Percentiles rank a stretch among this genome's conserved stretches.
phyloP scores from a whole-genome alignment of 495 filamentous ascomycete genomes.

The Penicillium crystallinum region DNA sequence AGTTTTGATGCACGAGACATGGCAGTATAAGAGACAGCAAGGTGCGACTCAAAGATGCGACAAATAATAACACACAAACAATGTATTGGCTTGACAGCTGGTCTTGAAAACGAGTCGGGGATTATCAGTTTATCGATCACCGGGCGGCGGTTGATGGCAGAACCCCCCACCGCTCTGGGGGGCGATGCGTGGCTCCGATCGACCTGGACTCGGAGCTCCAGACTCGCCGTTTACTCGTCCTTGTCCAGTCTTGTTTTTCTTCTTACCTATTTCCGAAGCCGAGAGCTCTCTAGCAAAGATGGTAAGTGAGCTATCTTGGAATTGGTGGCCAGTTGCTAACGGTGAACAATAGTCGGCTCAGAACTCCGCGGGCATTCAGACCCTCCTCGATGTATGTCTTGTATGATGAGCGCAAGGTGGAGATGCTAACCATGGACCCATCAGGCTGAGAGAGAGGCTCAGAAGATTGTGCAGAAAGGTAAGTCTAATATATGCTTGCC shows the following conservation, averaged over 20 bases:
- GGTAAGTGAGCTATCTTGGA: constrained; percentile 20
- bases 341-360: constrained; percentile 77
- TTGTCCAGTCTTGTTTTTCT: constrained; percentile 6
- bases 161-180: constrained; percentile 35
- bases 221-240: constrained; percentile 22
- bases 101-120: constrained; percentile 13
- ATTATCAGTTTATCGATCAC: constrained; percentile 27
- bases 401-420: neutral
- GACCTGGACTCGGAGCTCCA: constrained; percentile 33
- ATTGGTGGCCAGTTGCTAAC: constrained; percentile 22
- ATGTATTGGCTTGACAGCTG: neutral
- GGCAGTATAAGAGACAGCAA: neutral
- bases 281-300: constrained; percentile 28
- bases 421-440: constrained; percentile 23
- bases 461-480: constrained; percentile 98
- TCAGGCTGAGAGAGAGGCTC: constrained; percentile 95
- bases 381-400: constrained; percentile 87
- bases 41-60: neutral
- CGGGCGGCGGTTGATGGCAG: constrained; percentile 32
- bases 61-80: neutral
- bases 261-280: constrained; percentile 7
- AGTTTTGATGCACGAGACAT: constrained; percentile 91
- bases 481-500: constrained; percentile 11
- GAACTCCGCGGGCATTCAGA: constrained; percentile 97
- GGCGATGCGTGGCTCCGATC: constrained; percentile 34